Evolutionary conservation across 768 basidiomycete genomes (phyloP).

Genomic region (Amanita pallidorosea): DNA sequence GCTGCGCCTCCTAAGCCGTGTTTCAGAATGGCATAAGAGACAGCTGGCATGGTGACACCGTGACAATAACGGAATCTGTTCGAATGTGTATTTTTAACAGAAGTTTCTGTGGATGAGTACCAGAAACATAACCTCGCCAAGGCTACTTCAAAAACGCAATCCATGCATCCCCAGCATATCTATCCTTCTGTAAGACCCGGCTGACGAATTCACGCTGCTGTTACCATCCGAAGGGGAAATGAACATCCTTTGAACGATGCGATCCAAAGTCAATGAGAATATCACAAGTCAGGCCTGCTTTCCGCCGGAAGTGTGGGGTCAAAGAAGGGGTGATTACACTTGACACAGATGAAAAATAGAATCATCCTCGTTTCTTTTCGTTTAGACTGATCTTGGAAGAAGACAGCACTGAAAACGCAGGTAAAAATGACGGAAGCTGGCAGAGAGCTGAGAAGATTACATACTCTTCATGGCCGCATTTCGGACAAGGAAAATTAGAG

Average conservation of each 20-base stretch:
- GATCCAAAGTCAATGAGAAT: neutral
- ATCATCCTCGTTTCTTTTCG: conserved; percentile 94
- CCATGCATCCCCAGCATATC: neutral
- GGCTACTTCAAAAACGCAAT: neutral
- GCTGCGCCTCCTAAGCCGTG: no score
- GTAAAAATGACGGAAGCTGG: neutral
- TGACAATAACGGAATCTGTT: no score
- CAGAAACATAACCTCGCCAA: no score
- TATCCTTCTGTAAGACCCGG: neutral
- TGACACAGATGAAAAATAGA: conserved; percentile 81
- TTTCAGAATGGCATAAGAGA: no score
- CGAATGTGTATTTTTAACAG: no score
- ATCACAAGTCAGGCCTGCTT: conserved; percentile 19
- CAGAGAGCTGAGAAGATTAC: conserved; percentile 13
- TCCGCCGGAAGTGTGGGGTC: conserved; percentile 55
- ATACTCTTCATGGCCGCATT: conserved; percentile 76
- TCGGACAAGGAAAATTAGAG: conserved; percentile 73
- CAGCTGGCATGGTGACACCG: no score
- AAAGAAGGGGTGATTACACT: conserved; percentile 66
- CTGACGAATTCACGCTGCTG: no score
- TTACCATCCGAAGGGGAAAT: neutral
- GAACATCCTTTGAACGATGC: no score
- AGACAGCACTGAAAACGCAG: conserved; percentile 57
- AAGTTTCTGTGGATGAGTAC: no score
- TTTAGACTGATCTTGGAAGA: conserved; percentile 96